Evolutionary conservation across 352 stramenopile genomes (phyloP), one percentile per base, ranked within the genome.

Genomic region (Globisporangium ultimum): DNA sequence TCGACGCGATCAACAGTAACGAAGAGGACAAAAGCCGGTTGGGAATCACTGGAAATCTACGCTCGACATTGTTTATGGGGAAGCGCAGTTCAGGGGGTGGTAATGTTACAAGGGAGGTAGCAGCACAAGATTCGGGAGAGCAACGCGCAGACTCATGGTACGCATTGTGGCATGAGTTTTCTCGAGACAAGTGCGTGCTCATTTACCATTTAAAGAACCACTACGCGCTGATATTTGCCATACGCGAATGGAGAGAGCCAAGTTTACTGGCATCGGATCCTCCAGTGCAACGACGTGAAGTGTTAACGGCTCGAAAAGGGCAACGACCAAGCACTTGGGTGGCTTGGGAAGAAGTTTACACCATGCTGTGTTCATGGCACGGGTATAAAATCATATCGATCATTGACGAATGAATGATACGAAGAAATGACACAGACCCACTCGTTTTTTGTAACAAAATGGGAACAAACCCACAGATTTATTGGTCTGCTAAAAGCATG

Each of bases 131-230:
- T 24, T 61, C 55, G 6, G 32, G 48, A 5, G 63, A 57, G 2
- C 42, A 17, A 18, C 54, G 58, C 32, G 17, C 40, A 5, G 38
- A 36, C 0, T 40, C 34, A 2, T 80, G 72, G 68, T 9, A 22
- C 15, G 32, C 45, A 15, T 47, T 80, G 12, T 76, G 66, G 63
- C 20, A 13, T 0, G 43, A 56, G 3, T 73, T 74, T 53, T 50
- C 43, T 1, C 45, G 47, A 8, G 43, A 58, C 24, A 18, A 53
- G 21, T 62, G 53, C 7, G 71, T 76, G 24, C 53, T 93, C 2
- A 48, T 91, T 21, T 84, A 76, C 61, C 84, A 93, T 58, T 61
- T 91, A 32, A 90, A 78, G 59, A 93, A 93, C 65, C 84, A 93
- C 66, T 93, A 93, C 60, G 81, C 84, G 15, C 58, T 88, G 12